Base-by-base conservation (phyloP, 257 asterid species). In the Lycium ferocissimum region DNA sequence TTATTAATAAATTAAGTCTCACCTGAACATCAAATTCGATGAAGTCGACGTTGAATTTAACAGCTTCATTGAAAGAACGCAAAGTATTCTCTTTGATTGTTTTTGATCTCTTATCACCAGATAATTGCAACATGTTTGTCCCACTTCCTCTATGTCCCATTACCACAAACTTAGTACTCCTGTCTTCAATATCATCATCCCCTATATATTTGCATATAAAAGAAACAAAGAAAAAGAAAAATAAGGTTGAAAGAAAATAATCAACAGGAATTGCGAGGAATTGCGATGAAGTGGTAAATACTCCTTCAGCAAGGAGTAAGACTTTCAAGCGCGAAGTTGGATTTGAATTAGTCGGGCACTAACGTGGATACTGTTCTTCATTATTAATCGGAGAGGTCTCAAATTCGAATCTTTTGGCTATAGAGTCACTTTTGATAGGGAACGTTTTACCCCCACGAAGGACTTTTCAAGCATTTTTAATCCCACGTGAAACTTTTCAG, bases 11-110 rank as follows among this genome's bases (percentile, higher is more conserved):
- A 26, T 26, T 0, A 26, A 26, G 10, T 9, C 78, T 45, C 7
- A 82, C 90, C 90, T 87, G 90, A 69, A 87, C 90, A 45, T 87
- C 90, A 65, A 87, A 87, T 71, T 87, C 90, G n/a, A 87, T 73
- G 80, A 54, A 83, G 15, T 87, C 75, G 47, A 85, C 51, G 51
- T 83, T 61, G 54, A 43, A 58, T 12, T 22, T 85, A 35, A 20
- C 84, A 58, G 90, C 90, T 45, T 85, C 81, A 38, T 79, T 62
- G 73, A 87, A 85, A 0, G 88, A 76, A 45, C 79, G 83, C 22
- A 87, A 57, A 0, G 90, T 85, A 51, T 87, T 87, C 53, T 87
- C 90, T 58, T 84, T 85, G 20, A 85, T 51, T 10, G 66, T 71
- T 72, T 79, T 87, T 81, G 80, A 72, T 63, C 81, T 71, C 17